Evolutionary conservation across 1,284 basidiomycete genomes (phyloP), one percentile per base, ranked within the genome.

Genomic region (Malassezia furfur): DNA sequence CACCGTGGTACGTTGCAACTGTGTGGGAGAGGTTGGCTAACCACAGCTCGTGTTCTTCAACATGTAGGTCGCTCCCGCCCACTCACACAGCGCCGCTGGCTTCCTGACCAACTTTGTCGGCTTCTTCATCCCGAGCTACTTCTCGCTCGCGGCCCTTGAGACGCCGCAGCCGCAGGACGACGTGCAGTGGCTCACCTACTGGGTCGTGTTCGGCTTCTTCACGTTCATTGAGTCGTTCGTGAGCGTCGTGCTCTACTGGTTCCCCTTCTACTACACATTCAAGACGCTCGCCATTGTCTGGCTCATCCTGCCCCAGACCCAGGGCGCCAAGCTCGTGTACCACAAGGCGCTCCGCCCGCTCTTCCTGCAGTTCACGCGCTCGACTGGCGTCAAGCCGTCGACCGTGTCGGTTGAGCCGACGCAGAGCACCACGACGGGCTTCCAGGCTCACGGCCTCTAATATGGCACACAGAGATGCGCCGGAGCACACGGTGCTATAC

Each of bases 281-380:
- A 91, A 91, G 79, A 86, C 84, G 5, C 72, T 89, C 54, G 85
- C 89, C 70, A 82, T 93, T 32, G 82, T 91, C 56, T 93, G 88
- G 78, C 83, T 93, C 52, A 85, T 84, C 11, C 82, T 91, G n/a
- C 90, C 90, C 0, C 88, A 91, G 71, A 90, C 87, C 11, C 74
- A 77, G 70, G 72, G 72, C 39, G 72, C 72, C 58, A 72, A 74
- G 72, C 53, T 65, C 38, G 68, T 74, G 45, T 74, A 72, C 72
- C 52, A 54, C 65, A 64, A 65, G 58, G 54, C 68, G 49, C 63
- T 74, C 57, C 65, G 68, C 45, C 72, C 72, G 48, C 59, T 64
- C 41, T 65, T 72, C 58, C 55, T 63, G 28, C 50, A 60, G 41
- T 57, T 63, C 53, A 57, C 50, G n/a, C 63, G 64, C 44, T 45